phyloP scores from a whole-genome alignment of 345 rosid genomes.

The Reutealis trisperma region DNA sequence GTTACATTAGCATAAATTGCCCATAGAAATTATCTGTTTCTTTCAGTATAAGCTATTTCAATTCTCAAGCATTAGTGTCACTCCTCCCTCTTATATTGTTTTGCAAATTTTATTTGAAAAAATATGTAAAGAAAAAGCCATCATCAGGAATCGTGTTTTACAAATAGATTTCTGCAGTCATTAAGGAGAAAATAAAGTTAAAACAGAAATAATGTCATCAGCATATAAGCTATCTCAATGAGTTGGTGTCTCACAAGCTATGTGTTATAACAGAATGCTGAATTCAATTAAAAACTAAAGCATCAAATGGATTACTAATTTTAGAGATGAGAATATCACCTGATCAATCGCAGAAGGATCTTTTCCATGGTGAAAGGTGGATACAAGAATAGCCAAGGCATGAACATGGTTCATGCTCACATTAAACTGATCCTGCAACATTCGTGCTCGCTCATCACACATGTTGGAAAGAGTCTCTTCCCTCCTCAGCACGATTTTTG shows the following conservation, averaged over 20 bases:
- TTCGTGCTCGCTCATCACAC: conserved; percentile 96
- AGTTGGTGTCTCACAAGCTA: neutral
- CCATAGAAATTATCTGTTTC: neutral
- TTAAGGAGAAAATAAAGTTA: neutral
- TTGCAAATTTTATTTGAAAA: neutral
- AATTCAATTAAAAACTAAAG: neutral
- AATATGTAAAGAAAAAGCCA: neutral
- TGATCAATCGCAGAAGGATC: conserved; percentile 90
- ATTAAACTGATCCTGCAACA: conserved; percentile 99
- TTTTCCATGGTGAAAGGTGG: conserved; percentile 96
- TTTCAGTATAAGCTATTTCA: neutral
- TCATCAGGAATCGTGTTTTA: neutral
- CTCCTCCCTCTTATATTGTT: neutral
- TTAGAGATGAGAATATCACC: conserved; percentile 44
- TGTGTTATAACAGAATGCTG: neutral
- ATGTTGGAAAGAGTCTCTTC: conserved; percentile 73
- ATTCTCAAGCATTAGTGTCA: neutral
- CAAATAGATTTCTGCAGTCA: neutral
- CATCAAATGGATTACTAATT: neutral
- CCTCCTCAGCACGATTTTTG: conserved; percentile 41
- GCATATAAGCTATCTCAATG: conserved; percentile 1
- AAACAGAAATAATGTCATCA: neutral
- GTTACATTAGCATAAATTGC: neutral
- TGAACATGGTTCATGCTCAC: conserved; percentile 98
- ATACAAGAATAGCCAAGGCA: conserved; percentile 92